Conservation (phyloP, 257 asterid genomes). For the Solanum dulcamara region DNA sequence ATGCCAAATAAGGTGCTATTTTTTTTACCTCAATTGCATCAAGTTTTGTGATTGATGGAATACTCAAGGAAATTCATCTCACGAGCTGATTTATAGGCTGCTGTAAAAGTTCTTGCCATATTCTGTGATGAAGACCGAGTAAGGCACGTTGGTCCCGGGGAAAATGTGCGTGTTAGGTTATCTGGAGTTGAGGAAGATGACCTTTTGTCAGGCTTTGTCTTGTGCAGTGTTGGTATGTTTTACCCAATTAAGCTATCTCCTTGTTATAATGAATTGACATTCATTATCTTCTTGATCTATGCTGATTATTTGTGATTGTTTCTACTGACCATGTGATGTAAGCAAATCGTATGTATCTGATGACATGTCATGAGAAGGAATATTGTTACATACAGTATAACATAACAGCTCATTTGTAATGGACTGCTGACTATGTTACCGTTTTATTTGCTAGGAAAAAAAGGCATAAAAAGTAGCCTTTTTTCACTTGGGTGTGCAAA, state of each 20-base stretch:
- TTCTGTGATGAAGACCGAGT: conserved; percentile 74
- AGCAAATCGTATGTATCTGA: neutral
- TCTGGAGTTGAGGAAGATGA: conserved; percentile 97
- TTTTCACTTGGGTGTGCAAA: neutral
- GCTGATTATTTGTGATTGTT: neutral
- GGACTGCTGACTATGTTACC: neutral
- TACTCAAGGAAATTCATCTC: neutral
- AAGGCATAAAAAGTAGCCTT: neutral
- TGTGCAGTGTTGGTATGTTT: conserved; percentile 56
- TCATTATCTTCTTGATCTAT: neutral
- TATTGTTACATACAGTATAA: neutral
- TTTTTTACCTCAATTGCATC: neutral
- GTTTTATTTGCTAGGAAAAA: neutral
- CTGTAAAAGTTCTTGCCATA: conserved; percentile 81
- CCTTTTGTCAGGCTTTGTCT: conserved; percentile 63
- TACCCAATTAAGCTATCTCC: neutral
- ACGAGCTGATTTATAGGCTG: conserved; percentile 30
- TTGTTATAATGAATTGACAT: neutral
- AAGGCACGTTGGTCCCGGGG: conserved; percentile 85
- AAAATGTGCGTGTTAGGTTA: conserved; percentile 82
- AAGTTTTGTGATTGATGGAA: neutral
- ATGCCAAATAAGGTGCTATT: conserved; percentile 92
- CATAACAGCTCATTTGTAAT: neutral
- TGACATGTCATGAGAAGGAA: neutral
- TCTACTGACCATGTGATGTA: neutral